Evolutionary conservation across 1,284 basidiomycete genomes (phyloP), one percentile per base, ranked within the genome.

Genomic region (Ustilago hordei): DNA sequence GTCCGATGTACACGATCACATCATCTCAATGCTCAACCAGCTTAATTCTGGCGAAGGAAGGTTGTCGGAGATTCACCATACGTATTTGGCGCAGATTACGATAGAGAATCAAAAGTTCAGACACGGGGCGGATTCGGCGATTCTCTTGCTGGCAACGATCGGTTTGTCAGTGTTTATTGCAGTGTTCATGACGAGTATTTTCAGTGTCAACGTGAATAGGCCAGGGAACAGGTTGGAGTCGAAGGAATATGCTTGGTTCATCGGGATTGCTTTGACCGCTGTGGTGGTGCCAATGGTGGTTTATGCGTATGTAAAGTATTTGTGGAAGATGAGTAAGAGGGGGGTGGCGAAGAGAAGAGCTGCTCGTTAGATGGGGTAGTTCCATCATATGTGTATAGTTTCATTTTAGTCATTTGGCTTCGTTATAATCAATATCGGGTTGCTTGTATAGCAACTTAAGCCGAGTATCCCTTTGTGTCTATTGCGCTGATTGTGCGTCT

Each of bases 1-100:
- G 87, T 94, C 93, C 53, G 95, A 98, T 86, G 90, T 98, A 4
- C 93, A 95, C 89, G 95, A 98, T 87, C 95, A 98, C 86, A 95
- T 98, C 75, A 87, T 95, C 35, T 92, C 93, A 2, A 89, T 98
- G 75, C 92, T 95, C 80, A 92, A 93, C 79, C 91, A 93, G 3
- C 89, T 98, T 56, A 90, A 89, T n/a, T 92, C 96, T 85, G 94
- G 93, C 87, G 95, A 98, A 84, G 92, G 92, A 43, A 92, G 95
- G 86, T 89, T 98, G 31, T 91, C 92, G 66, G 92, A 96, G 80
- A 93, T 93, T 34, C 94, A 97, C 83, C 93, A 93, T 1, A 91
- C 91, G 0, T 97, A 96, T 86, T 88, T 96, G 13, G 90, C 91
- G 7, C 91, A 94, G 70, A 89, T 97, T 3, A 90, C 91, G 3